These are phyloP conservation scores for Barnettozyma hawaiiensis DNA, from an alignment of 1,139 yeast genomes.

Conservation along the genomic window DNA sequence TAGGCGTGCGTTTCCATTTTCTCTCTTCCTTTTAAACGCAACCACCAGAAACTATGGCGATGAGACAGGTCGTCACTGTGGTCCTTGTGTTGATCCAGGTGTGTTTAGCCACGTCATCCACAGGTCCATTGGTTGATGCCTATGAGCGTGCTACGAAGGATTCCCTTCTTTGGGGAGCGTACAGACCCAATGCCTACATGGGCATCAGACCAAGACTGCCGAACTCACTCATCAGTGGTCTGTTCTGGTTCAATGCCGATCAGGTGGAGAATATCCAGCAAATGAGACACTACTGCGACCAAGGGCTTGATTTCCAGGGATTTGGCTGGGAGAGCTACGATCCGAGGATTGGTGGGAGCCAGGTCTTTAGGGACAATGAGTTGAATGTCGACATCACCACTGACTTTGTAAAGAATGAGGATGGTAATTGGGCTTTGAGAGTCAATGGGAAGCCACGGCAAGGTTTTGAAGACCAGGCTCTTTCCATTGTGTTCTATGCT, in stretches of 20 bases:
- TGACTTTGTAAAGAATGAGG: conserved; percentile 69
- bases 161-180: conserved; percentile 84
- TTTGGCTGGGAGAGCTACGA: conserved; percentile 89
- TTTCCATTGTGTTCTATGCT: conserved; percentile 72
- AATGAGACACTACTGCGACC: conserved; percentile 79
- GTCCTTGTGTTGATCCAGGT: background rate
- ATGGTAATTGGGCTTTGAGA: conserved; percentile 75
- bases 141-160: conserved; percentile 32
- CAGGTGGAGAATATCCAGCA: conserved; percentile 48
- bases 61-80: background rate
- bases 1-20: background rate
- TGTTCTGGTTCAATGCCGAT: conserved; percentile 84
- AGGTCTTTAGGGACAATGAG: conserved; percentile 63
- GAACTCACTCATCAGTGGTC: conserved; percentile 64
- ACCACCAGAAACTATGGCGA: background rate
- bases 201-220: conserved; percentile 84
- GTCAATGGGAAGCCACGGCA: conserved; percentile 56
- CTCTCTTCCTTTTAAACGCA: background rate
- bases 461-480: conserved; percentile 43
- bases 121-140: conserved; percentile 12
- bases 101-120: background rate
- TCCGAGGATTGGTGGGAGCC: conserved; percentile 82
- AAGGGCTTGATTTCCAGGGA: conserved; percentile 59
- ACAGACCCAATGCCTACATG: conserved; percentile 78
- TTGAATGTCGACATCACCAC: conserved; percentile 59